These are phyloP conservation scores for Biscogniauxia mediterranea DNA, from an alignment of 2,329 filamentous ascomycete species.

Conservation along the genomic window DNA sequence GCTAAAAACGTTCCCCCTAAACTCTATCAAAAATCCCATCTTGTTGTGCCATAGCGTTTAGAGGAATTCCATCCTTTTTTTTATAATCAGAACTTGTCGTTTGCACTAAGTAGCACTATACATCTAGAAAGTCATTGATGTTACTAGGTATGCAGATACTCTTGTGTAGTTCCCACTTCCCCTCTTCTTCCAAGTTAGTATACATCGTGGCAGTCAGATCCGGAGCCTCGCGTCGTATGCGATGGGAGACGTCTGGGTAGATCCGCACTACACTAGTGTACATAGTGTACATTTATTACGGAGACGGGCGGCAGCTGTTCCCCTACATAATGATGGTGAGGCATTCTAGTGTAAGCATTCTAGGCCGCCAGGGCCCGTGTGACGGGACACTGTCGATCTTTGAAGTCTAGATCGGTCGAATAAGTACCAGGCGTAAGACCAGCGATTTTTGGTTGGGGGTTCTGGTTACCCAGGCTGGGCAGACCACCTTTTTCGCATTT, in stretches of 20 bases:
- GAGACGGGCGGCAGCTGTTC: not conserved
- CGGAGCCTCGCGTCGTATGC: not conserved
- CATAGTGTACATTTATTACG: no score
- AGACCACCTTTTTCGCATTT: not conserved
- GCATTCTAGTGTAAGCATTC: not conserved
- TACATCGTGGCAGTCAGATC: not conserved
- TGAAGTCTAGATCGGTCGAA: constrained; percentile 1
- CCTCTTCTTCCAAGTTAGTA: not conserved
- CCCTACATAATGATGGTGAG: not conserved
- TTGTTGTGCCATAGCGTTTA: no score
- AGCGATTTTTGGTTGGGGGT: not conserved
- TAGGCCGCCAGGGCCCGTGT: not conserved
- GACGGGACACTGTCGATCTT: not conserved
- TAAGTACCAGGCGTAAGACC: not conserved
- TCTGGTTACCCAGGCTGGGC: not conserved
- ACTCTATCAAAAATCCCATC: no score
- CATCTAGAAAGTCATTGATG: no score
- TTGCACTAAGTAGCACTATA: no score
- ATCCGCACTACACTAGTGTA: not conserved
- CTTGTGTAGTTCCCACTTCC: not conserved
- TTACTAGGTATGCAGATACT: no score
- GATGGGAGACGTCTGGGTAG: not conserved
- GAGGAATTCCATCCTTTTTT: no score
- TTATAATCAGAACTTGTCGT: no score
- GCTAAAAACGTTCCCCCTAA: no score